A percentile compares a stretch with the other conserved stretches of the same genome.
Conservation (phyloP, 176 grass and related monocot species). For the Typha latifolia region DNA sequence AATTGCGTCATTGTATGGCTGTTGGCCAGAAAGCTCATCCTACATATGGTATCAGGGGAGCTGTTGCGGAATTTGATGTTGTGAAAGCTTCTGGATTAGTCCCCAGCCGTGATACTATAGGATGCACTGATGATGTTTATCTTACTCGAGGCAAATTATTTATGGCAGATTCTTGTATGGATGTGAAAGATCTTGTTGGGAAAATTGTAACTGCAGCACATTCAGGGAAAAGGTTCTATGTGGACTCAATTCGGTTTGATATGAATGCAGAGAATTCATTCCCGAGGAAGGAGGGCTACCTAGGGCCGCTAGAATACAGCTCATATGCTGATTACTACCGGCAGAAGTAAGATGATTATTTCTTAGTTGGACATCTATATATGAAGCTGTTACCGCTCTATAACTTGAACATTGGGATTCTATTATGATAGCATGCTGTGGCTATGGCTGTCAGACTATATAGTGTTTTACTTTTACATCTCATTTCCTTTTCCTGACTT, state of each 20-base stretch:
- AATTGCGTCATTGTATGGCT: constrained; percentile 67
- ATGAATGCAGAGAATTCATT: constrained; percentile 99
- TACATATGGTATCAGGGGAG: constrained; percentile 95
- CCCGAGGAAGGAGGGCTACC: constrained; percentile 91
- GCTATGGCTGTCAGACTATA: not conserved
- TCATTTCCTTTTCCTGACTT: not conserved
- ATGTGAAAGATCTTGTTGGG: constrained; percentile 69
- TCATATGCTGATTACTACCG: constrained; percentile 99
- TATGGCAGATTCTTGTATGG: constrained; percentile 84
- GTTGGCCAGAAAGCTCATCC: constrained; percentile 91
- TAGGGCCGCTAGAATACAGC: constrained; percentile 88
- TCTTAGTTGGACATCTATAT: not conserved
- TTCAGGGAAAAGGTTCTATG: constrained; percentile 98
- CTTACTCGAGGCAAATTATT: constrained; percentile 52
- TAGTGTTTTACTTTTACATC: constrained; percentile 14
- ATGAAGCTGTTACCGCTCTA: too few species aligned
- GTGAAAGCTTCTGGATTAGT: constrained; percentile 98
- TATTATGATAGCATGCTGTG: constrained; percentile 14
- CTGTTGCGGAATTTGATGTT: constrained; percentile 89
- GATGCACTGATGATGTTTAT: constrained; percentile 30
- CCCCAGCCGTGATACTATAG: constrained; percentile 41
- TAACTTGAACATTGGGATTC: too few species aligned
- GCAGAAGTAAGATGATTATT: constrained; percentile 60
- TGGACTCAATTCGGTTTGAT: constrained; percentile 70
- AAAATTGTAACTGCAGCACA: constrained; percentile 94